Evolutionary conservation across 257 asterid species (phyloP).

Genomic region (Cinchona pubescens): DNA sequence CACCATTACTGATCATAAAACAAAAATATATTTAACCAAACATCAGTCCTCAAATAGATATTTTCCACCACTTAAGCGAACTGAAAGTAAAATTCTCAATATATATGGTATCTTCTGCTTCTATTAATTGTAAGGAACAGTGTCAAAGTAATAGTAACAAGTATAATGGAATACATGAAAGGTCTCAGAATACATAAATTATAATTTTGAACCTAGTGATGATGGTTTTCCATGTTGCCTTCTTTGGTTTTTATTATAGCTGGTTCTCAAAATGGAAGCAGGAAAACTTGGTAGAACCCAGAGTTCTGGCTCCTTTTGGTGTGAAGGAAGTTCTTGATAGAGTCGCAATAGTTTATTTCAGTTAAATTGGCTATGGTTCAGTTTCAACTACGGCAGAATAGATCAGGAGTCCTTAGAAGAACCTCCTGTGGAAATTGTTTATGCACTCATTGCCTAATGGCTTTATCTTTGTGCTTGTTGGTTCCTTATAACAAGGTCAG

Average conservation of each 20-base stretch:
- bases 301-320: constrained; percentile 40
- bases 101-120: background rate
- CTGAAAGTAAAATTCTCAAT: background rate
- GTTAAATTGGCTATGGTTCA: constrained; percentile 46
- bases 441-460: constrained; percentile 41
- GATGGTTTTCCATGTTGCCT: constrained; percentile 37
- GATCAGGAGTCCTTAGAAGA: constrained; percentile 36
- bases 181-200: background rate
- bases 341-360: constrained; percentile 41
- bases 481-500: constrained; percentile 37
- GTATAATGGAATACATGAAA: background rate
- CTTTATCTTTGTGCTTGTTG: constrained; percentile 32
- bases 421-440: constrained; percentile 43
- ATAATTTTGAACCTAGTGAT: constrained; percentile 36
- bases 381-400: constrained; percentile 52
- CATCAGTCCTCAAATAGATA: background rate
- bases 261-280: constrained; percentile 35
- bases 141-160: background rate
- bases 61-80: background rate
- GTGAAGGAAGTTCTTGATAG: constrained; percentile 40
- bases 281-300: constrained; percentile 29
- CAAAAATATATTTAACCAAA: background rate
- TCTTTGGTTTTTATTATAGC: constrained; percentile 41
- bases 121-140: background rate
- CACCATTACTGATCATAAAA: background rate